Base-by-base conservation (phyloP, 2,329 filamentous ascomycete species). In the Paraphoma chrysanthemicola region DNA sequence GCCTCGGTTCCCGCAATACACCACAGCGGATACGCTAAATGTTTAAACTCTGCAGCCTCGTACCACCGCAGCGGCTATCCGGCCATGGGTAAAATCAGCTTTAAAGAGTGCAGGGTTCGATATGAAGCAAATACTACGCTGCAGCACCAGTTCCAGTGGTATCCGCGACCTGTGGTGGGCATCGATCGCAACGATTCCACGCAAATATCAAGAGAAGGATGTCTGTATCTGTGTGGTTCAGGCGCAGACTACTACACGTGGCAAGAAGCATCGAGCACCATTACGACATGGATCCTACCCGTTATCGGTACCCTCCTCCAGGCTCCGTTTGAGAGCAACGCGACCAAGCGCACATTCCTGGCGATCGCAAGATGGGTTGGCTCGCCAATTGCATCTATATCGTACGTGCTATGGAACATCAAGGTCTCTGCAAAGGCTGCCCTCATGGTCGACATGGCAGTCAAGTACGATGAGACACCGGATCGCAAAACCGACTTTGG, bases 291-390 rank as follows among this genome's bases (percentile, higher is more conserved):
- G 77, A 69, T 79, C 8, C 51, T 79, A 6, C 77, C 77, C 0
- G 64, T 78, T 6, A 63, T 79, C 0, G 77, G 77, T 14, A 74
- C 75, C 2, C 51, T 79, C 1, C 56, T 79, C 1, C 78, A 79
- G 52, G 78, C 76, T 14, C 78, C 78, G 0, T 79, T 78, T 51
- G 75, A 78, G 42, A 79, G 77, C 57, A 80, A 80, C 56, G 68
- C 67, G 2, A 67, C 72, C 42, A 68, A 59, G 56, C 59, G 67
- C n/a, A 80, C 78, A 1, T 7, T 77, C 1, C 57, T 77, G 10
- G 76, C 76, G 6, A 72, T 77, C 17, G 60, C 67, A 2, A 60
- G 75, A 44, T 79, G 76, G 76, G 60, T 75, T 1, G 76, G 77
- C 2, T 74, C 69, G 30, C 76, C 77, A 0, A 78, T 78, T 53